A percentile compares a stretch with the other conserved stretches of the same genome.
phyloP scores from a whole-genome alignment of 2,329 filamentous ascomycete genomes.

The Calonectria leucothoes region DNA sequence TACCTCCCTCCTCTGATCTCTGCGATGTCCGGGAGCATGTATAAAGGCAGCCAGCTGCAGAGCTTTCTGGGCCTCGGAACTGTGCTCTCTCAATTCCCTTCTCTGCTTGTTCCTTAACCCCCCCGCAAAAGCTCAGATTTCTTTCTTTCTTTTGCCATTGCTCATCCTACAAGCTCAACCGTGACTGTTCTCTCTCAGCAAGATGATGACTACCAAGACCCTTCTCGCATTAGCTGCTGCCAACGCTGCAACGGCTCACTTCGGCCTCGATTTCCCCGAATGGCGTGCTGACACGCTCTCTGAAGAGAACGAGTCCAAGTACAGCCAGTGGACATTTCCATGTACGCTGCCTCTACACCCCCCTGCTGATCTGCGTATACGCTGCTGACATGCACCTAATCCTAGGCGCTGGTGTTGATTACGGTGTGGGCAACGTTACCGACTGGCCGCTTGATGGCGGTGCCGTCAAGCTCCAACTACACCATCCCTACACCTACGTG shows the following conservation, averaged over 20 bases:
- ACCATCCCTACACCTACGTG: slow-evolving; percentile 64
- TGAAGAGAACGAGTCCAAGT: slow-evolving; percentile 49
- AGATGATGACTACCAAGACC: slow-evolving; percentile 46
- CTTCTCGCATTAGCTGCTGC: slow-evolving; percentile 49
- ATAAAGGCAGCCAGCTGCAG: slow-evolving; percentile 1
- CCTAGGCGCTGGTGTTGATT: slow-evolving; percentile 61
- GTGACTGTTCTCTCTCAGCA: not conserved
- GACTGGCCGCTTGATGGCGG: slow-evolving; percentile 66
- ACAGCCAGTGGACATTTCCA: slow-evolving; percentile 63
- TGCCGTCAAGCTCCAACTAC: slow-evolving; percentile 59
- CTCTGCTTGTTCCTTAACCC: not conserved
- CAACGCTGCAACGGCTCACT: slow-evolving; percentile 59
- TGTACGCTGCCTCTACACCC: slow-evolving; percentile 52
- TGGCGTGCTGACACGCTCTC: slow-evolving; percentile 62
- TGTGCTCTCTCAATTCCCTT: not conserved
- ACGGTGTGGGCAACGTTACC: slow-evolving; percentile 58
- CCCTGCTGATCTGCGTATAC: not conserved
- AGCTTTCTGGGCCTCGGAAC: not conserved
- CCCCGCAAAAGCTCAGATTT: not conserved
- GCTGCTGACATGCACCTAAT: slow-evolving; percentile 4
- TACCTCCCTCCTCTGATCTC: slow-evolving; percentile 7
- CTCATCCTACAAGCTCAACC: not conserved
- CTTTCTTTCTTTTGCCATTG: not conserved
- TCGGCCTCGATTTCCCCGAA: slow-evolving; percentile 58
- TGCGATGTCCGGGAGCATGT: not conserved